A percentile compares a stretch with the other conserved stretches of the same genome.
Conservation (phyloP, 495 filamentous ascomycete genomes). For the Aspergillus saccharolyticus region DNA sequence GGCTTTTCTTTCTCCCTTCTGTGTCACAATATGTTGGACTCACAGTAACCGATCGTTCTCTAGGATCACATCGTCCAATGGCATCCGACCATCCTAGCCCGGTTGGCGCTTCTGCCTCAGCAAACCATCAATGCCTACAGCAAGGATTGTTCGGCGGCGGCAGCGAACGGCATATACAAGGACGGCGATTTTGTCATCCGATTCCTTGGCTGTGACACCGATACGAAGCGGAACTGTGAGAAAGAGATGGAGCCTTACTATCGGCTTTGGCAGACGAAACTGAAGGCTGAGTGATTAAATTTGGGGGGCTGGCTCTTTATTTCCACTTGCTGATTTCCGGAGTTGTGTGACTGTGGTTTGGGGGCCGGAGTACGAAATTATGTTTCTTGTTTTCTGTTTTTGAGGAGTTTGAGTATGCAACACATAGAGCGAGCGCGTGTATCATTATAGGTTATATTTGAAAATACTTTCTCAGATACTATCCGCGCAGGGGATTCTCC, state of each 20-base stretch:
- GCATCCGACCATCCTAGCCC: slow-evolving; percentile 96
- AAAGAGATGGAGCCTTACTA: slow-evolving; percentile 59
- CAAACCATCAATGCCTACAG: slow-evolving; percentile 73
- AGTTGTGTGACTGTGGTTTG: background rate
- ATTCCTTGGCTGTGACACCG: slow-evolving; percentile 64
- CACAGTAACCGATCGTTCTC: background rate
- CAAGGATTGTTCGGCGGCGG: slow-evolving; percentile 39
- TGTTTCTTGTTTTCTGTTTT: background rate
- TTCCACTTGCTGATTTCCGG: background rate
- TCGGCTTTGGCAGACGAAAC: slow-evolving; percentile 38
- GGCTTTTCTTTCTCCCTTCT: background rate
- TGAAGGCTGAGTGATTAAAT: slow-evolving; percentile 21
- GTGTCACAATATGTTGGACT: background rate
- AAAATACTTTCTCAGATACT: background rate
- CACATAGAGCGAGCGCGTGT: slow-evolving; percentile 1
- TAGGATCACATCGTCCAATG: slow-evolving; percentile 92
- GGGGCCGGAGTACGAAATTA: background rate
- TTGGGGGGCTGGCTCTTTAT: background rate
- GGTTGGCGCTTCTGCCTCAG: slow-evolving; percentile 81
- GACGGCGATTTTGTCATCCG: slow-evolving; percentile 85
- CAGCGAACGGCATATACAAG: slow-evolving; percentile 43
- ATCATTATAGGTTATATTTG: background rate
- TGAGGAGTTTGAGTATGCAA: background rate
- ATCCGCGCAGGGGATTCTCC: too few species aligned
- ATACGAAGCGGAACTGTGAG: slow-evolving; percentile 57